Evolutionary conservation across 2,329 filamentous ascomycete genomes (phyloP).

Genomic region (Xylogone sp.): DNA sequence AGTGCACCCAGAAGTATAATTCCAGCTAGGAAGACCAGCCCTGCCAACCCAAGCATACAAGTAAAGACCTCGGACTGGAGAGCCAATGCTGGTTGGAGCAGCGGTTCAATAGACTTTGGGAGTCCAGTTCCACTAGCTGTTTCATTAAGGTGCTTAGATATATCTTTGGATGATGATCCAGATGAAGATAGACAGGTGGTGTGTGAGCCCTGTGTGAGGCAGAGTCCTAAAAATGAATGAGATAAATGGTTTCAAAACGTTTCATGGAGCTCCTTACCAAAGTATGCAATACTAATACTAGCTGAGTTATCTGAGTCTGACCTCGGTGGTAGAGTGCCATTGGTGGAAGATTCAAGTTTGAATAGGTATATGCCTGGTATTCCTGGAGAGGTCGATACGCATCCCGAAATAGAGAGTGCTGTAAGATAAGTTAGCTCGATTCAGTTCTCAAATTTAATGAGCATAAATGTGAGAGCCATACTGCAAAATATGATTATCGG

Average conservation of each 20-base stretch:
- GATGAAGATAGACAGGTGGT: neutral
- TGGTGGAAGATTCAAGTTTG: neutral
- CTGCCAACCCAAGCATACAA: neutral
- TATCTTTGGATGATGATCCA: neutral
- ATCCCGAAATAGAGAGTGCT: neutral
- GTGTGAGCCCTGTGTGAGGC: neutral
- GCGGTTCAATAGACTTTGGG: neutral
- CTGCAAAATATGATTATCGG: neutral
- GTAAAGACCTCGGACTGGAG: neutral
- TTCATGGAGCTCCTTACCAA: neutral
- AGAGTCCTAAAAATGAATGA: neutral
- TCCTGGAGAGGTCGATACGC: neutral
- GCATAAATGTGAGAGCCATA: neutral
- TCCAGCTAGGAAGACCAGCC: neutral
- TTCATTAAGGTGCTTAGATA: neutral
- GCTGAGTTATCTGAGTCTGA: neutral
- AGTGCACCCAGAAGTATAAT: neutral
- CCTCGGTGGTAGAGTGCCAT: neutral
- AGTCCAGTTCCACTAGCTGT: neutral
- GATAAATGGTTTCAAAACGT: neutral
- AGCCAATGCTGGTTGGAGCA: neutral
- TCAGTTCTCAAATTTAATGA: no score
- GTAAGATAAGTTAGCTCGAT: neutral
- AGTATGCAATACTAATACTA: neutral
- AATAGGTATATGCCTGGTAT: neutral